Evolutionary conservation across 257 asterid species (phyloP).

Genomic region (Pogostemon cablin): DNA sequence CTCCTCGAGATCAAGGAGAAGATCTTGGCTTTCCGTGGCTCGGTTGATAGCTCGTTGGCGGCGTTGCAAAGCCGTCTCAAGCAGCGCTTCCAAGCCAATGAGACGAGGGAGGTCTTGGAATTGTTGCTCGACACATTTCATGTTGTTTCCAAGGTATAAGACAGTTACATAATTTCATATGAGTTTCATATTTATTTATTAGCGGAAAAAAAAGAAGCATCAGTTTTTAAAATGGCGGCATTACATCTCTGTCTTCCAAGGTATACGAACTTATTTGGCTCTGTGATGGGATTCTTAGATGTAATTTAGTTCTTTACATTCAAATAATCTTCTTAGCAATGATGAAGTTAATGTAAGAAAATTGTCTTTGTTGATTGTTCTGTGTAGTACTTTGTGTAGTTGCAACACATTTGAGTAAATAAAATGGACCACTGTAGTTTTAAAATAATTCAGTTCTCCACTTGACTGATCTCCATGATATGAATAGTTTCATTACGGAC

Average conservation of each 20-base stretch:
- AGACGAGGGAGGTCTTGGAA: conserved; percentile 85
- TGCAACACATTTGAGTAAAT: not conserved
- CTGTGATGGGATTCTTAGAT: not conserved
- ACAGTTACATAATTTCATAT: conserved; percentile 6
- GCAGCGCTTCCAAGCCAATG: conserved; percentile 86
- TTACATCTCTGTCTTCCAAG: not conserved
- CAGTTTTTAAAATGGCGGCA: no score
- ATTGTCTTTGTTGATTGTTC: not conserved
- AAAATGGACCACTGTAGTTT: not conserved
- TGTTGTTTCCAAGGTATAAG: conserved; percentile 82
- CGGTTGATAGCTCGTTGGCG: conserved; percentile 69
- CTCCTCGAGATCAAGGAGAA: conserved; percentile 84
- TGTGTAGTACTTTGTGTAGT: not conserved
- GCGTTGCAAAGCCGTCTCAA: conserved; percentile 77
- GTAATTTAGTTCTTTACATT: not conserved
- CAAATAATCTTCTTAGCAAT: no score
- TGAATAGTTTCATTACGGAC: not conserved
- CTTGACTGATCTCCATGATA: conserved; percentile 22
- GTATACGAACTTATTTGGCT: not conserved
- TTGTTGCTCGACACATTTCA: conserved; percentile 91
- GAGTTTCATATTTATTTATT: not conserved
- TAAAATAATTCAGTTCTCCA: not conserved
- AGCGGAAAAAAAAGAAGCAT: not conserved
- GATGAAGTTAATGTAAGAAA: no score
- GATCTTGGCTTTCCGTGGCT: conserved; percentile 66